Evolutionary conservation across 768 basidiomycete genomes (phyloP), one percentile per base, ranked within the genome.

Genomic region (Serendipita sp.): DNA sequence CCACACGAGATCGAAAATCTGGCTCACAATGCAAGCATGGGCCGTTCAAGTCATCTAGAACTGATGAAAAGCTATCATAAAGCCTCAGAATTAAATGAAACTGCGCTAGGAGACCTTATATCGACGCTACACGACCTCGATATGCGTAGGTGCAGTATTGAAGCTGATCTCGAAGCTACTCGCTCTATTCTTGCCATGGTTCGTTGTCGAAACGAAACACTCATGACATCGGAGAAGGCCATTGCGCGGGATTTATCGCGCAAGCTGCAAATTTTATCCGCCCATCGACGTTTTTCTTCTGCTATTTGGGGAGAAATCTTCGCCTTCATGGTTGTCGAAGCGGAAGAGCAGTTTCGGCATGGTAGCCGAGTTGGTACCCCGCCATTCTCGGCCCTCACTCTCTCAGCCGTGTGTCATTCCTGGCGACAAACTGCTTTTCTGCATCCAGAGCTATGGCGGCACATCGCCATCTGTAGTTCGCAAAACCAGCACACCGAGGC

Each of bases 261-360:
- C 7, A 58, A 58, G 53, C 20, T 17, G n/a, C 16, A 58, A 7
- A 3, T 58, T 7, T 9, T 58, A 7, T 17, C 22, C 17, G 30
- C 53, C 11, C 53, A 24, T 3, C 20, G 53, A 14, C 30, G n/a
- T 3, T 11, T 28, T 33, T 24, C 53, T 24, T 11, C 3, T 11
- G 53, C 16, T 7, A 58, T 58, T 24, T 58, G 53, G 53, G 24
- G 24, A 26, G 16, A 58, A n/a, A 58, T 58, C n/a, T 58, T 58
- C 53, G 3, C 9, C 3, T 11, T 28, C 24, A 14, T 11, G 53
- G 17, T 28, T 7, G 22, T 28, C 17, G 53, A 58, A 9, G 53
- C 16, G 9, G 22, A 58, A n/a, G 16, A 3, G 11, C 16, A 24
- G 3, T 58, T 24, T 33, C 3, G 9, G 17, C 31, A 3, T n/a